Conservation (phyloP, 1,284 basidiomycete species). For the Cutaneotrichosporon cavernicola region DNA sequence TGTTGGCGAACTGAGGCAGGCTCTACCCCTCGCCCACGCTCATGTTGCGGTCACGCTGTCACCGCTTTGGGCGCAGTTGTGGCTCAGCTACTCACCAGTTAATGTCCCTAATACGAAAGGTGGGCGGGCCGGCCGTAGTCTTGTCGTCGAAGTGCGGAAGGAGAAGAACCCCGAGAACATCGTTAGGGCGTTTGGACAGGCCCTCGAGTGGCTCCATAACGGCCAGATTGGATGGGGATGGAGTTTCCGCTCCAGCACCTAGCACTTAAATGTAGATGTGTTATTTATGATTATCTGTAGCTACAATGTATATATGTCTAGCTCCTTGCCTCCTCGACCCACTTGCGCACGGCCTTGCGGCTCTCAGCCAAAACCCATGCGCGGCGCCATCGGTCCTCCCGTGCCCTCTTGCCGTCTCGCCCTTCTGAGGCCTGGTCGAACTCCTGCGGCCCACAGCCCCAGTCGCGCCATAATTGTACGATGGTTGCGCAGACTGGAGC, state of each 20-base stretch:
- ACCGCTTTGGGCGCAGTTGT: conserved; percentile 40
- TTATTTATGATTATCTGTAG: background rate
- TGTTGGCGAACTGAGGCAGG: background rate
- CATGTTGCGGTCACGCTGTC: conserved; percentile 35
- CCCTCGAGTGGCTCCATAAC: conserved; percentile 35
- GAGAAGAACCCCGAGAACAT: conserved; percentile 31
- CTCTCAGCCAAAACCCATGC: conserved; percentile 58
- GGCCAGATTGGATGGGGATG: conserved; percentile 39
- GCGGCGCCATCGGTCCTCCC: conserved; percentile 59
- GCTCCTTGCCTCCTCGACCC: conserved; percentile 56
- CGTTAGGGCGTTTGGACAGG: conserved; percentile 31
- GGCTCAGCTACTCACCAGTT: conserved; percentile 28
- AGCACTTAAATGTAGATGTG: background rate
- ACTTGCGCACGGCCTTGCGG: conserved; percentile 50
- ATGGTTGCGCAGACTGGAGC: conserved; percentile 75
- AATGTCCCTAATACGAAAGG: background rate
- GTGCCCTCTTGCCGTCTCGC: conserved; percentile 37
- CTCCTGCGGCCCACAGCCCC: conserved; percentile 35
- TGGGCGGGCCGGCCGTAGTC: conserved; percentile 21
- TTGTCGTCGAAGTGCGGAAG: conserved; percentile 41
- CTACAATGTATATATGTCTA: conserved; percentile 14
- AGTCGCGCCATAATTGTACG: conserved; percentile 64
- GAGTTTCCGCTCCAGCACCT: conserved; percentile 11
- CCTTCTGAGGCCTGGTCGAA: conserved; percentile 52
- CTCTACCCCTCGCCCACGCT: conserved; percentile 35